Evolutionary conservation across 2,329 filamentous ascomycete genomes (phyloP), one percentile per base, ranked within the genome.

Genomic region (Pyrenochaeta sp.): DNA sequence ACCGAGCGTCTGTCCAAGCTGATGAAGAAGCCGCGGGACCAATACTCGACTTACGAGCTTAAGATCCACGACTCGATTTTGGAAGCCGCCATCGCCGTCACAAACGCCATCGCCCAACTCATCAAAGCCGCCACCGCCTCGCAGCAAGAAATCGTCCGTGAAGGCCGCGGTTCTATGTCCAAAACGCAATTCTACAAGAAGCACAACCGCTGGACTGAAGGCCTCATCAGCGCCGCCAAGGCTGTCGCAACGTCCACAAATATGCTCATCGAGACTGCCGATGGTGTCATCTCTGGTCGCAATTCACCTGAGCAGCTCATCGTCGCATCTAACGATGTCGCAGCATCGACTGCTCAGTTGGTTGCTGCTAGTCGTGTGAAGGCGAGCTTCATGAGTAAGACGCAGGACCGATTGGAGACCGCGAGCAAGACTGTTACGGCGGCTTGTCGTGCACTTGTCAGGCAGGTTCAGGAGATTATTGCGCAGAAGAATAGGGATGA

Each of bases 201-300:
- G 84, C 97, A 99, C 86, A 99, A 98, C 81, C 88, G 95, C 51
- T 99, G 95, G 95, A 99, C 95, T 0, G 95, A 99, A 75, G 95
- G 95, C 47, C 88, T 99, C 59, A 97, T 99, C 75, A 97, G 92
- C 37, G 95, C 95, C 0, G 94, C 95, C 64, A 99, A 99, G 81
- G 95, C 95, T 0, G 95, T 99, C 19, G 95, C 95, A 2, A 86
- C 86, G 1, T 96, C 93, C 15, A 99, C 95, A 10, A 98, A 97
- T 81, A 95, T 90, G 42, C 87, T 99, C 67, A 99, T 99, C 72
- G 95, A 99, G 84, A 99, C 95, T 6, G 95, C 95, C 0, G 95
- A 99, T 73, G 95, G 94, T 22, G 95, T 99, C 39, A 89, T 99
- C 55, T 93, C 90, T 1, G 91, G 90, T 50, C 91, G 94, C 67